These are phyloP conservation scores for Phialophora verrucosa DNA, from an alignment of 2,329 filamentous ascomycete genomes.

Conservation along the genomic window DNA sequence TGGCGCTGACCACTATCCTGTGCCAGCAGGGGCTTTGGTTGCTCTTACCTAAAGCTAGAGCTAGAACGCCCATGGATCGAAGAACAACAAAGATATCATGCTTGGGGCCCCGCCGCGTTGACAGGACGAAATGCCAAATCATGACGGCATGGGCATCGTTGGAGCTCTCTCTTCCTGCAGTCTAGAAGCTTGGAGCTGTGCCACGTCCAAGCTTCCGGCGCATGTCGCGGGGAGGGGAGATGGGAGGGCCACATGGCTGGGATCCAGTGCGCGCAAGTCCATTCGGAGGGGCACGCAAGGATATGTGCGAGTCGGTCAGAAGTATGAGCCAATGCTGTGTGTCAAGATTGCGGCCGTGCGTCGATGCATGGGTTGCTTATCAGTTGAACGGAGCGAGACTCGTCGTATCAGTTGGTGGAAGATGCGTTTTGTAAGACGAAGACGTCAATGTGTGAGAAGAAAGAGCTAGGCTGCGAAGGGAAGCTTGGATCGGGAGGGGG, in stretches of 20 bases:
- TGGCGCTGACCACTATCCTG: slow-evolving; percentile 1
- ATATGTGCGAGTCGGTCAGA: slow-evolving; percentile 3
- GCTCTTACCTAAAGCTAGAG: slow-evolving; percentile 30
- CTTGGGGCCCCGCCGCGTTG: slow-evolving; percentile 12
- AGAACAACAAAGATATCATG: slow-evolving; percentile 12
- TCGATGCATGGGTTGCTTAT: slow-evolving; percentile 23
- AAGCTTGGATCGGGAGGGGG: slow-evolving; percentile 12
- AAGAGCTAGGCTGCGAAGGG: slow-evolving; percentile 12
- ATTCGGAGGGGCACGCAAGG: slow-evolving; percentile 14
- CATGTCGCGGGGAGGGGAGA: slow-evolving; percentile 8
- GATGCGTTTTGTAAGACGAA: slow-evolving; percentile 10
- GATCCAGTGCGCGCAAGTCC: slow-evolving; percentile 26
- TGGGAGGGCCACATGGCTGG: slow-evolving; percentile 11
- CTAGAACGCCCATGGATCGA: neutral
- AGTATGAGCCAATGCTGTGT: slow-evolving; percentile 28
- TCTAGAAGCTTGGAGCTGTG: neutral
- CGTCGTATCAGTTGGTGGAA: slow-evolving; percentile 3
- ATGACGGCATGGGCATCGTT: slow-evolving; percentile 14
- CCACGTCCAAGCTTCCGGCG: neutral
- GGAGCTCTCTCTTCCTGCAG: neutral
- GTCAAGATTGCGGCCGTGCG: slow-evolving; percentile 20
- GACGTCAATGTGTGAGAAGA: neutral
- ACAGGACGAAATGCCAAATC: slow-evolving; percentile 24
- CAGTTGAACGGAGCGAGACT: slow-evolving; percentile 16
- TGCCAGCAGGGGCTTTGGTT: slow-evolving; percentile 5